phyloP scores from a whole-genome alignment of 2,329 filamentous ascomycete species.

The Thyridium curvatum region DNA sequence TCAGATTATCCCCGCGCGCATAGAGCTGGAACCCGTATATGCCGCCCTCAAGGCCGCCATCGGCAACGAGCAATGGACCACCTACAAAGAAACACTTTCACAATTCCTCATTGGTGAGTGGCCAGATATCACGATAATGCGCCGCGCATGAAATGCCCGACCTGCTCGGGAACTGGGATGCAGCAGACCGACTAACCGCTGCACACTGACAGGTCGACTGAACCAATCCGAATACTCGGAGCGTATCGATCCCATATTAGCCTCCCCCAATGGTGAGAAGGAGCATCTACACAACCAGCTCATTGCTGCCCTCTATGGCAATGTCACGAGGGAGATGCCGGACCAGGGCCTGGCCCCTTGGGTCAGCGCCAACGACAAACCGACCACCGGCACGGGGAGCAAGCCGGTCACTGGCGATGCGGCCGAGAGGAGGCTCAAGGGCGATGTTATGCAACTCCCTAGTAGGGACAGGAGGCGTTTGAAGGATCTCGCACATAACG shows the following conservation, averaged over 20 bases:
- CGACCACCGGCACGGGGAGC: slow-evolving; percentile 45
- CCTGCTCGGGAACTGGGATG: no score
- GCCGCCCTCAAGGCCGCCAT: slow-evolving; percentile 54
- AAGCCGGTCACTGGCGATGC: slow-evolving; percentile 62
- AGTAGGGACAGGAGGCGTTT: slow-evolving; percentile 59
- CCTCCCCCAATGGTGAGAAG: slow-evolving; percentile 50
- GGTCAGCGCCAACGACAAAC: slow-evolving; percentile 68
- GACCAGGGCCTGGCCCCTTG: slow-evolving; percentile 62
- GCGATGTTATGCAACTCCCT: slow-evolving; percentile 66
- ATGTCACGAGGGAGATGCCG: slow-evolving; percentile 64
- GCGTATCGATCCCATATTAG: slow-evolving; percentile 53
- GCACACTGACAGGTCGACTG: slow-evolving; percentile 42
- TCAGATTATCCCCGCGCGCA: slow-evolving; percentile 58
- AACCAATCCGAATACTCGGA: slow-evolving; percentile 56
- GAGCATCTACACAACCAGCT: slow-evolving; percentile 64
- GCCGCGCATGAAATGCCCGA: no score
- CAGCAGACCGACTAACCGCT: slow-evolving; percentile 1
- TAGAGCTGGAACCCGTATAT: slow-evolving; percentile 62
- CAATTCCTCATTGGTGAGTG: slow-evolving; percentile 56
- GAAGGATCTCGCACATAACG: slow-evolving; percentile 57
- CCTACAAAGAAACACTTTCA: slow-evolving; percentile 57
- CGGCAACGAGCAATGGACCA: slow-evolving; percentile 54
- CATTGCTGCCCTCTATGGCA: slow-evolving; percentile 59
- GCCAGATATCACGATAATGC: slow-evolving; percentile 19
- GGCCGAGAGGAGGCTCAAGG: slow-evolving; percentile 58